phyloP scores from a whole-genome alignment of 1,284 basidiomycete species.

The Puccinia sorghi region DNA sequence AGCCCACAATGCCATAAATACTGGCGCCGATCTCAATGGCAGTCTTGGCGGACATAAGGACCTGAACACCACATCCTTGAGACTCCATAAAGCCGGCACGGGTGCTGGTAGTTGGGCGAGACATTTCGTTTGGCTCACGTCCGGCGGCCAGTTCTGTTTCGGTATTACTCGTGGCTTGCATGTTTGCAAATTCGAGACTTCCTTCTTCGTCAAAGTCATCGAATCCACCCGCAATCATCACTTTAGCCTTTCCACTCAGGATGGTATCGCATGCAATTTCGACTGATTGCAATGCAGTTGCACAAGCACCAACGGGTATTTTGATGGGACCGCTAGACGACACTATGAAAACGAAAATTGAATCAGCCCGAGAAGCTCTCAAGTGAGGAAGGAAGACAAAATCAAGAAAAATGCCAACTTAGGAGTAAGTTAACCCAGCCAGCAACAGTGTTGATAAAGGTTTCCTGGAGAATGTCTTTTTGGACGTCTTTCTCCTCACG shows the following conservation, averaged over 20 bases:
- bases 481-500: constrained; percentile 96
- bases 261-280: constrained; percentile 98
- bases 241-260: constrained; percentile 90
- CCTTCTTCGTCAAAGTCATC: constrained; percentile 88
- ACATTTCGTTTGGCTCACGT: constrained; percentile 97
- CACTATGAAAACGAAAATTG: constrained; percentile 58
- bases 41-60: constrained; percentile 94
- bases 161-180: constrained; percentile 98
- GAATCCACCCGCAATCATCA: constrained; percentile 98
- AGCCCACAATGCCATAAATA: constrained; percentile 88
- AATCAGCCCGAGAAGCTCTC: neutral
- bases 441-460: constrained; percentile 96
- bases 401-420: constrained; percentile 48
- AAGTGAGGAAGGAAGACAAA: neutral
- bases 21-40: constrained; percentile 90
- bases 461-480: constrained; percentile 97
- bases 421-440: constrained; percentile 96
- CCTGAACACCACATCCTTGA: constrained; percentile 92
- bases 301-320: constrained; percentile 97
- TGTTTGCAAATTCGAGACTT: constrained; percentile 71
- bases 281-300: constrained; percentile 93
- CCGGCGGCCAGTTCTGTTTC: constrained; percentile 97
- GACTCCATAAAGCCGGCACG: constrained; percentile 90
- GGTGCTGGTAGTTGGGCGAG: constrained; percentile 91
- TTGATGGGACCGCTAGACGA: constrained; percentile 96